Evolutionary conservation across 2,329 filamentous ascomycete species (phyloP).

Genomic region (Colletotrichum musae): DNA sequence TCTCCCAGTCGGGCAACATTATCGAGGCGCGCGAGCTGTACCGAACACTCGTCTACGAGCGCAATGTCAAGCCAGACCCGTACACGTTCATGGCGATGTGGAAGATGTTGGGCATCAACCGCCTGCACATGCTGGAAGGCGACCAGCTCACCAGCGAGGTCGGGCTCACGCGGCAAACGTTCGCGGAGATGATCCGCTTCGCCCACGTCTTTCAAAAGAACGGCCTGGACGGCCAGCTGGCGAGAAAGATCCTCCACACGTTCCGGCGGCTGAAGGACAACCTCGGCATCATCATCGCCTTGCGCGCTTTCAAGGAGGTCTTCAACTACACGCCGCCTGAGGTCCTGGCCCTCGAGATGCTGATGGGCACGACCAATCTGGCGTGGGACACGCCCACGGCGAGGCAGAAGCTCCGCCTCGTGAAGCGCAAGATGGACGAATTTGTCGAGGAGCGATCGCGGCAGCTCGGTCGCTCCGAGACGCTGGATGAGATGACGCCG

Average conservation of each 20-base stretch:
- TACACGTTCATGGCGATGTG: conserved; percentile 80
- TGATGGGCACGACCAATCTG: conserved; percentile 61
- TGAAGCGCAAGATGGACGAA: conserved; percentile 59
- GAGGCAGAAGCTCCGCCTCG: conserved; percentile 57
- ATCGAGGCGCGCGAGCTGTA: conserved; percentile 70
- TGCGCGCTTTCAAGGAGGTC: conserved; percentile 58
- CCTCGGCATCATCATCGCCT: conserved; percentile 62
- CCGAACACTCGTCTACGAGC: conserved; percentile 63
- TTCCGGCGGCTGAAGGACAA: conserved; percentile 63
- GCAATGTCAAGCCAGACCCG: conserved; percentile 71
- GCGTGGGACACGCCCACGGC: conserved; percentile 57
- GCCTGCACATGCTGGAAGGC: conserved; percentile 54
- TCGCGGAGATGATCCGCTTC: conserved; percentile 65
- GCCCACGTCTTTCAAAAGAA: conserved; percentile 59
- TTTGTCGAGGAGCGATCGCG: conserved; percentile 42
- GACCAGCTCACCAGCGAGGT: conserved; percentile 50
- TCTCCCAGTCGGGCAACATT: conserved; percentile 72
- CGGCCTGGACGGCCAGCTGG: conserved; percentile 62
- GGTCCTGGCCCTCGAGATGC: conserved; percentile 62
- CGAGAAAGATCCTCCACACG: conserved; percentile 65
- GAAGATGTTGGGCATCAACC: conserved; percentile 69
- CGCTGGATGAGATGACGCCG: conserved; percentile 51
- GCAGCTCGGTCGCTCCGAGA: conserved; percentile 49
- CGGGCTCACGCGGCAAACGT: conserved; percentile 57
- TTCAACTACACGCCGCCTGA: conserved; percentile 62